Evolutionary conservation across 768 basidiomycete genomes (phyloP), one percentile per base, ranked within the genome.

Genomic region (Tephrocybe sp.): DNA sequence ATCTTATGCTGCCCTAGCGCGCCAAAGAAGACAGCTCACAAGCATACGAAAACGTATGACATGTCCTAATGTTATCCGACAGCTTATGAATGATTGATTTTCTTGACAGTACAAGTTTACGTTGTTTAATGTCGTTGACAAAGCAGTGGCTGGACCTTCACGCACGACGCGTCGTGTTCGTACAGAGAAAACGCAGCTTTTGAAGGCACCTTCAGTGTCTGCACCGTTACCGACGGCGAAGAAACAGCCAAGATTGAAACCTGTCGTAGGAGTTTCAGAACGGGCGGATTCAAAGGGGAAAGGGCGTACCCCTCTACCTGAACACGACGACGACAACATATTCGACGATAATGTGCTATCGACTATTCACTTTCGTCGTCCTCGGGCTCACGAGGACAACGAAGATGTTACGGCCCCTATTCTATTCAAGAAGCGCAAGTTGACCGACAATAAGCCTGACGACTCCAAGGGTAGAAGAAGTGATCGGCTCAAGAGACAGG

Each of bases 21-120:
- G 89, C 89, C 5, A 94, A 94, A 62, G 53, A 68, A 46, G 91
- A 95, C 56, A 79, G 79, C 30, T 83, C 85, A 11, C 65, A 68
- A 23, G 88, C 88, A n/a, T 93, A 87, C 60, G 75, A 78, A 56
- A 75, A 87, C 69, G 92, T 92, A 54, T 44, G 81, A 71, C 12
- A 13, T 19, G 49, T 35, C 30, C 36, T 43, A 22, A 33, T 33
- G 12, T 33, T 54, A 39, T n/a, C 33, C 51, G 34, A 23, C 42
- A 59, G 50, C 19, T 45, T 49, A 22, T 46, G 4, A 11, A 51
- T 19, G 36, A 50, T 41, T 51, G 43, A 39, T 43, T 11, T 49
- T 47, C 55, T 16, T 41, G 50, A 9, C 52, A 87, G 83, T 88
- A 78, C 61, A 84, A 87, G 65, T 59, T 78, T 7, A 60, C 78